phyloP scores from a whole-genome alignment of 1,139 yeast species.

The Geotrichum macrosporum region DNA sequence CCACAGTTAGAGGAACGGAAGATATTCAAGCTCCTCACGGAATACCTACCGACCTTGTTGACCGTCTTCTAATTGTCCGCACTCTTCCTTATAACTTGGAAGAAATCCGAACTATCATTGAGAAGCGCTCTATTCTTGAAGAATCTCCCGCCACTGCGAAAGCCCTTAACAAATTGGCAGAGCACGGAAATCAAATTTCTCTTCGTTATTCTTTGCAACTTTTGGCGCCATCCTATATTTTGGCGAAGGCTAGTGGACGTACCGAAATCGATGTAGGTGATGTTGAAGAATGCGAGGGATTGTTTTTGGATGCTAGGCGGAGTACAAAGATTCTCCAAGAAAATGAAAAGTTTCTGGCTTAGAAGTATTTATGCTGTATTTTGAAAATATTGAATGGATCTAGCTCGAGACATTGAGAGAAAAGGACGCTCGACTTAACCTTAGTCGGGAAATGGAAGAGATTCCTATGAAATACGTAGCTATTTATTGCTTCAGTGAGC shows the following conservation, averaged over 20 bases:
- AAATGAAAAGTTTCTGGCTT: constrained; percentile 31
- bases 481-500: no score
- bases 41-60: constrained; percentile 90
- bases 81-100: constrained; percentile 81
- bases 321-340: constrained; percentile 70
- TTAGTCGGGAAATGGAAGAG: no score
- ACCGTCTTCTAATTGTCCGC: constrained; percentile 83
- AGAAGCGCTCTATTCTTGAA: constrained; percentile 76
- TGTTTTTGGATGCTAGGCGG: constrained; percentile 86
- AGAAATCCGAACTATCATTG: constrained; percentile 76
- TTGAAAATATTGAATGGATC: no score
- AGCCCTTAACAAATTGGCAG: constrained; percentile 70
- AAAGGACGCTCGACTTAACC: no score
- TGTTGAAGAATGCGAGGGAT: constrained; percentile 76
- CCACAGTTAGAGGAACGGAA: constrained; percentile 87
- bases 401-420: no score
- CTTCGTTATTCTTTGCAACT: constrained; percentile 88
- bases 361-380: constrained; percentile 14
- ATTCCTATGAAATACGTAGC: no score
- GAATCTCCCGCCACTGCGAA: constrained; percentile 56
- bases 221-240: constrained; percentile 82
- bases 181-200: constrained; percentile 68
- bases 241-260: constrained; percentile 71
- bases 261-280: constrained; percentile 65
- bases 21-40: constrained; percentile 93